These are phyloP conservation scores for Escallonia rubra DNA, from an alignment of 129 eudicot species.

Conservation along the genomic window DNA sequence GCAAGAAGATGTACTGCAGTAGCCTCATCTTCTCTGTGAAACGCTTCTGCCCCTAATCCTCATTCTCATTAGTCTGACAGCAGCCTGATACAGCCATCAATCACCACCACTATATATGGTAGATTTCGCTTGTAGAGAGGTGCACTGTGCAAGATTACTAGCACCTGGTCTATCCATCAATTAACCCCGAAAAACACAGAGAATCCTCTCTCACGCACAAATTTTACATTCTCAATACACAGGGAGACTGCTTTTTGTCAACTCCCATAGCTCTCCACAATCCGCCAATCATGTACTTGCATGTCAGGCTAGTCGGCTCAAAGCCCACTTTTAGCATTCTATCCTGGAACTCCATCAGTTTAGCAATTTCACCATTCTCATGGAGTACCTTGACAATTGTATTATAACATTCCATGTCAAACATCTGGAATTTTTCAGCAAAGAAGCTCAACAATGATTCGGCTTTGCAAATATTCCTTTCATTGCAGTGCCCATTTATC, in stretches of 20 bases:
- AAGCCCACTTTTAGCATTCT: slow-evolving; percentile 61
- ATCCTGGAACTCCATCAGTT: slow-evolving; percentile 54
- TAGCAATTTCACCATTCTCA: slow-evolving; percentile 46
- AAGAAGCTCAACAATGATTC: slow-evolving; percentile 41
- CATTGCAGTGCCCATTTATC: slow-evolving; percentile 51
- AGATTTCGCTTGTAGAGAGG: too few relatives aligned
- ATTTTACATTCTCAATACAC: slow-evolving; percentile 4
- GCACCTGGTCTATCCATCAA: too few relatives aligned
- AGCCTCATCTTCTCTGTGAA: too few relatives aligned
- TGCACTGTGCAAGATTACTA: too few relatives aligned
- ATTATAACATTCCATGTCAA: slow-evolving; percentile 60
- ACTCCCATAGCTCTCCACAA: slow-evolving; percentile 28
- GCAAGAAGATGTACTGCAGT: too few relatives aligned
- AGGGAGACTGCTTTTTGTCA: not conserved
- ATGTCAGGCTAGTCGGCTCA: slow-evolving; percentile 52
- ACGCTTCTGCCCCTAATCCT: too few relatives aligned
- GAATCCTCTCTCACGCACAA: not conserved
- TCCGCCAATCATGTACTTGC: slow-evolving; percentile 57
- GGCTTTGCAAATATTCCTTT: slow-evolving; percentile 43
- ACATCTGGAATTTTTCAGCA: slow-evolving; percentile 46
- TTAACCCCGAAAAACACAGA: too few relatives aligned
- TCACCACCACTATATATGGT: too few relatives aligned
- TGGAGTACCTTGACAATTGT: slow-evolving; percentile 38
- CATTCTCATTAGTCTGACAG: too few relatives aligned
- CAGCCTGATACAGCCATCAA: too few relatives aligned